Percentiles rank a stretch among this genome's conserved stretches.
phyloP scores from a whole-genome alignment of 179 eudicot genomes.

The Silene noctiflora region DNA sequence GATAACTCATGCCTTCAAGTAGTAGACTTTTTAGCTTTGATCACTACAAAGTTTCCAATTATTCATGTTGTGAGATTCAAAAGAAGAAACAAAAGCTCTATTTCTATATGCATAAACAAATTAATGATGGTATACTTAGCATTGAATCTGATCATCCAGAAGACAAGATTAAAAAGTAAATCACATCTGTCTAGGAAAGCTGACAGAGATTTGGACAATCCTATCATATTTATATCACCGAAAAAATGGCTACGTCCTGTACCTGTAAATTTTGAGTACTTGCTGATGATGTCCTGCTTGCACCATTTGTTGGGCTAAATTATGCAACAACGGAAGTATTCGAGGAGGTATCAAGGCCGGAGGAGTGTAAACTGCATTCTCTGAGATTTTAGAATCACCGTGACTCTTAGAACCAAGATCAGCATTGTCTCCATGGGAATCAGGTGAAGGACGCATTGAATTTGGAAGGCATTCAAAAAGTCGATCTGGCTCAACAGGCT shows the following conservation, averaged over 20 bases:
- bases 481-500: slow-evolving; percentile 94
- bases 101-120: not conserved
- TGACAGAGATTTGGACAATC: not conserved
- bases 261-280: slow-evolving; percentile 85
- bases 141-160: not conserved
- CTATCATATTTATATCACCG: not conserved
- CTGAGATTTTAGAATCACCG: slow-evolving; percentile 48
- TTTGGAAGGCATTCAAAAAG: slow-evolving; percentile 93
- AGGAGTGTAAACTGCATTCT: slow-evolving; percentile 78
- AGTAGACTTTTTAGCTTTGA: not conserved
- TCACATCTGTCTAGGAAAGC: slow-evolving; percentile 1
- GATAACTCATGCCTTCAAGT: not conserved
- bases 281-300: slow-evolving; percentile 88
- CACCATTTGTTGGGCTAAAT: slow-evolving; percentile 89
- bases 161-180: slow-evolving; percentile 6
- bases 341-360: slow-evolving; percentile 85
- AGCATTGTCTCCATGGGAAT: slow-evolving; percentile 54
- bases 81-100: not conserved
- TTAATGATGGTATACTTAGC: not conserved
- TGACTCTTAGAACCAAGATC: slow-evolving; percentile 51
- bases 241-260: slow-evolving; percentile 11
- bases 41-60: not conserved
- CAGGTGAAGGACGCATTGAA: slow-evolving; percentile 82
- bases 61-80: not conserved
- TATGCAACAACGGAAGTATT: slow-evolving; percentile 82